Conservation (phyloP, 768 basidiomycete species). For the Boletus rex-veris region DNA sequence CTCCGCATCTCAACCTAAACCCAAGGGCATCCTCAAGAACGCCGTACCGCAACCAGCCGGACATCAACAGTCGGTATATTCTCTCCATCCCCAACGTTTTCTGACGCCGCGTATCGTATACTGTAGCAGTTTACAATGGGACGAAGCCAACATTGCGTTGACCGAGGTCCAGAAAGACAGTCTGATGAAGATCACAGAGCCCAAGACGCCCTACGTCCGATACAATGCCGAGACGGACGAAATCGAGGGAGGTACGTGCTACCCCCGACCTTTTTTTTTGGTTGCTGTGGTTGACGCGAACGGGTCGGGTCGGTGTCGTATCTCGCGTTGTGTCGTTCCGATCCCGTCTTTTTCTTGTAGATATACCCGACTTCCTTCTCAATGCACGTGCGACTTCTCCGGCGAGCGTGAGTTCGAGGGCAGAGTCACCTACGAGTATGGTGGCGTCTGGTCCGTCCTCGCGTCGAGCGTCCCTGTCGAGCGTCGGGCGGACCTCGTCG, state of each 20-base stretch:
- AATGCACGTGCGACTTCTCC: conserved; percentile 33
- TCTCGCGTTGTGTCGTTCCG: background rate
- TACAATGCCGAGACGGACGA: conserved; percentile 86
- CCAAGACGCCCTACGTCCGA: conserved; percentile 94
- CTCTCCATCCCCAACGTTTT: background rate
- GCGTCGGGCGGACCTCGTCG: conserved; percentile 48
- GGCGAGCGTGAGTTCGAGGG: conserved; percentile 39
- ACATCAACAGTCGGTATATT: conserved; percentile 49
- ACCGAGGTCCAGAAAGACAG: conserved; percentile 95
- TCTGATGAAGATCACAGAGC: conserved; percentile 97
- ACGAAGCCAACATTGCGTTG: conserved; percentile 87
- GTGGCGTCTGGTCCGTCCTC: conserved; percentile 67
- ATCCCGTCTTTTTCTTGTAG: conserved; percentile 37
- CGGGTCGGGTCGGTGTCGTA: background rate
- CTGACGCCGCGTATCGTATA: background rate
- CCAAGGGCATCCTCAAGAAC: conserved; percentile 90
- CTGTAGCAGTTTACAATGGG: conserved; percentile 79
- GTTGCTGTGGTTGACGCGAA: background rate
- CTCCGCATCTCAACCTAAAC: conserved; percentile 66
- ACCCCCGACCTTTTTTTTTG: background rate
- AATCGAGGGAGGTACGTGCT: conserved; percentile 72
- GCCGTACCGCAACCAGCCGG: conserved; percentile 43
- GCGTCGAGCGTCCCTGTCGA: conserved; percentile 71
- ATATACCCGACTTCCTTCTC: conserved; percentile 80
- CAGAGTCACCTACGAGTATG: conserved; percentile 57